These are phyloP conservation scores for Dothiorella sarmentorum DNA, from an alignment of 2,329 filamentous ascomycete genomes.

Conservation along the genomic window DNA sequence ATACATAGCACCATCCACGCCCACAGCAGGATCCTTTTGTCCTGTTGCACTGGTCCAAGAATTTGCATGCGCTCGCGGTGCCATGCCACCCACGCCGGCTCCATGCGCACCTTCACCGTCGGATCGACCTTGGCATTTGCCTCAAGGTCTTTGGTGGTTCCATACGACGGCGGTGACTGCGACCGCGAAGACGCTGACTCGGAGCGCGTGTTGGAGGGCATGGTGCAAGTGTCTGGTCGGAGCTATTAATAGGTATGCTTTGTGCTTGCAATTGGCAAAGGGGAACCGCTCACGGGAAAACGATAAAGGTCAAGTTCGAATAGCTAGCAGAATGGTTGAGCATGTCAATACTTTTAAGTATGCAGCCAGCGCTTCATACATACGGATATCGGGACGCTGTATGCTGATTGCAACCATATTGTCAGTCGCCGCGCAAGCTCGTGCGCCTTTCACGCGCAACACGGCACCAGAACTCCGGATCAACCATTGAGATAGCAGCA, in stretches of 20 bases:
- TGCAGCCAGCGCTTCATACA: too few species aligned
- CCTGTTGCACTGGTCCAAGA: constrained; percentile 10
- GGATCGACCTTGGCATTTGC: background rate
- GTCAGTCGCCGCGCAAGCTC: background rate
- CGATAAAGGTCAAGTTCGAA: background rate
- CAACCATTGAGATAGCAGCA: background rate
- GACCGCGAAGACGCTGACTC: background rate
- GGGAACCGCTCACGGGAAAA: background rate
- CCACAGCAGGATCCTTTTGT: constrained; percentile 13
- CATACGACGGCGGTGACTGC: constrained; percentile 7
- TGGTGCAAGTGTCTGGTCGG: background rate
- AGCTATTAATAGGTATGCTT: background rate
- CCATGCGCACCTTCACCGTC: constrained; percentile 6
- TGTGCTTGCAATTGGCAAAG: background rate
- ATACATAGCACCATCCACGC: constrained; percentile 8
- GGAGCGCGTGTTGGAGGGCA: background rate
- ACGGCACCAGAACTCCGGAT: background rate
- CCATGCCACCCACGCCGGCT: constrained; percentile 14
- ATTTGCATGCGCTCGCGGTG: constrained; percentile 11
- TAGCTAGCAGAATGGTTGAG: background rate
- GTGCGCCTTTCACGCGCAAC: background rate
- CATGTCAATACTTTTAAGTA: too few species aligned
- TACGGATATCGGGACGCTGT: background rate
- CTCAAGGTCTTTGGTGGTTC: background rate
- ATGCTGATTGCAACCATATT: too few species aligned